Conservation (phyloP, 2,329 filamentous ascomycete genomes). For the Aspergillus arachidicola region DNA sequence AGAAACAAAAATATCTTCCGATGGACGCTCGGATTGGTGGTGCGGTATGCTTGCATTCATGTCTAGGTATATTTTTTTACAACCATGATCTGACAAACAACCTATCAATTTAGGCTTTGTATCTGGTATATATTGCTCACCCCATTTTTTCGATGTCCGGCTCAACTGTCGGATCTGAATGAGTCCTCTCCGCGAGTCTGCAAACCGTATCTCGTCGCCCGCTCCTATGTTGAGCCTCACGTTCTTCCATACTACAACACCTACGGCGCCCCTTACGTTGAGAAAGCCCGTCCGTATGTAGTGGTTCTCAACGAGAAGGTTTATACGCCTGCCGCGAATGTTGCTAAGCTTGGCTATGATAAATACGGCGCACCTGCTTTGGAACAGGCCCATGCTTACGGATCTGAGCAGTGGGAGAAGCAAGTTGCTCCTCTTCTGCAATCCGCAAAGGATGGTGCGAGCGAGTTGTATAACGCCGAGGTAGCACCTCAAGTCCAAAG, state of each 20-base stretch:
- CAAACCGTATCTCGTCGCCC: constrained; percentile 73
- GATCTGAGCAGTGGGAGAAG: constrained; percentile 74
- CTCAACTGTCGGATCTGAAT: constrained; percentile 66
- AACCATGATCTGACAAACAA: background rate
- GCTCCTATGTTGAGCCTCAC: constrained; percentile 70
- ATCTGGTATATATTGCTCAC: constrained; percentile 88
- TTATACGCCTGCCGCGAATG: constrained; percentile 67
- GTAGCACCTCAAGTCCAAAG: constrained; percentile 75
- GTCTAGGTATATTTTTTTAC: background rate
- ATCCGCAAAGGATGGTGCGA: constrained; percentile 63
- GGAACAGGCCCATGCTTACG: constrained; percentile 67
- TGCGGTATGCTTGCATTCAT: constrained; percentile 34
- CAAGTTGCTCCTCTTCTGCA: constrained; percentile 74
- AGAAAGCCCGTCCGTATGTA: constrained; percentile 73
- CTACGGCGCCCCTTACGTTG: constrained; percentile 82
- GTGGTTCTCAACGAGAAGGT: constrained; percentile 60
- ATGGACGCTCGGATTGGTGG: constrained; percentile 39
- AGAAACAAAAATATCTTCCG: constrained; percentile 28
- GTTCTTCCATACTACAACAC: constrained; percentile 81
- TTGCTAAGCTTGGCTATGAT: constrained; percentile 62
- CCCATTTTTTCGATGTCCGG: constrained; percentile 79
- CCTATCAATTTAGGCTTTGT: constrained; percentile 59
- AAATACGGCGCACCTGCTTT: constrained; percentile 76
- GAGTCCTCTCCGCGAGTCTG: constrained; percentile 76
- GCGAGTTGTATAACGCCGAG: constrained; percentile 68